These are phyloP conservation scores for Chlamydomonas sphaeroides DNA, from an alignment of 139 green algal genomes.

Conservation along the genomic window DNA sequence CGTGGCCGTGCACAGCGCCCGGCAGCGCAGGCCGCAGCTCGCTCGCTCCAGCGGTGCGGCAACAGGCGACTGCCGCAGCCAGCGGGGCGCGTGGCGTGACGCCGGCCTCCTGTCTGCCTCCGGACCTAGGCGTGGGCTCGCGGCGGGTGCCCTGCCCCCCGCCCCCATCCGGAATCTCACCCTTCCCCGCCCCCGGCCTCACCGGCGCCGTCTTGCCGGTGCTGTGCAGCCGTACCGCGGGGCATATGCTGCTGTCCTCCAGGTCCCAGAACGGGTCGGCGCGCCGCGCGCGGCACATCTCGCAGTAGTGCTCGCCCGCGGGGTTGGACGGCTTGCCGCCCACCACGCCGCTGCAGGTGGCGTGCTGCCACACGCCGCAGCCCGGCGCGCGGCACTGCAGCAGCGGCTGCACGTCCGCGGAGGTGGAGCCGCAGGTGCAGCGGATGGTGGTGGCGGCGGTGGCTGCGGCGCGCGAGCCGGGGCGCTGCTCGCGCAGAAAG, in stretches of 20 bases:
- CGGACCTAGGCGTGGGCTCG: too few relatives aligned
- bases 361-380: constrained; percentile 83
- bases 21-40: too few relatives aligned
- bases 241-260: constrained; percentile 53
- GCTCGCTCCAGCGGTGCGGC: constrained; percentile 4
- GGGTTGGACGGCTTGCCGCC: not conserved
- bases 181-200: not conserved
- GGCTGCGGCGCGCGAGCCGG: too few relatives aligned
- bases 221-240: constrained; percentile 43
- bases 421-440: constrained; percentile 61
- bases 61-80: too few relatives aligned
- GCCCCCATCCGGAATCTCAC: too few relatives aligned
- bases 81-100: too few relatives aligned
- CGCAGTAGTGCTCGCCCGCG: constrained; percentile 56
- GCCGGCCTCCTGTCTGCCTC: not conserved
- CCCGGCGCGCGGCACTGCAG: constrained; percentile 67
- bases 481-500: not conserved
- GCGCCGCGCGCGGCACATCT: constrained; percentile 62
- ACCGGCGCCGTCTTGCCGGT: constrained; percentile 33
- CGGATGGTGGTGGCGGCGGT: constrained; percentile 45
- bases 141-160: not conserved
- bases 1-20: too few relatives aligned
- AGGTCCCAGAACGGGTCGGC: constrained; percentile 82
- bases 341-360: constrained; percentile 55
- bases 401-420: constrained; percentile 48